Conservation (phyloP, 176 grass and related monocot genomes). For the Musa schizocarpa region DNA sequence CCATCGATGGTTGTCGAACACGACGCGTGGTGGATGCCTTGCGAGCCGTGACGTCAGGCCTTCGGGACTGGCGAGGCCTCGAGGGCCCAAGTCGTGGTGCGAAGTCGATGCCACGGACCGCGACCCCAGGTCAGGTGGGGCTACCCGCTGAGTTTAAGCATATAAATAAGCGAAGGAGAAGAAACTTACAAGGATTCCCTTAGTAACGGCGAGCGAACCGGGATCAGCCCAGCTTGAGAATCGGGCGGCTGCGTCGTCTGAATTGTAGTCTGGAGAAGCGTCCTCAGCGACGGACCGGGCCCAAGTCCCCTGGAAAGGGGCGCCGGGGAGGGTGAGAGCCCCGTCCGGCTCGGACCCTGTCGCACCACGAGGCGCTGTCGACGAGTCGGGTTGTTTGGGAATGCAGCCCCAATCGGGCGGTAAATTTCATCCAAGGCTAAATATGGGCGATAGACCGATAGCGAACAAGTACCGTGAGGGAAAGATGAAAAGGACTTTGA, state of each 20-base stretch:
- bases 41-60: no score
- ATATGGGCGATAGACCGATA: slow-evolving; percentile 59
- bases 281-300: no score
- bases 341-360: slow-evolving; percentile 10
- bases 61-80: no score
- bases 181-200: slow-evolving; percentile 48
- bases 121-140: not conserved
- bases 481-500: slow-evolving; percentile 84
- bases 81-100: no score
- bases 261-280: no score
- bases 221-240: slow-evolving; percentile 38
- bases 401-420: not conserved
- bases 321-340: slow-evolving; percentile 13
- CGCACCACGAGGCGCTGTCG: slow-evolving; percentile 12
- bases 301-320: not conserved
- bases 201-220: slow-evolving; percentile 45
- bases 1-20: no score
- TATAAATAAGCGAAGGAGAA: slow-evolving; percentile 43
- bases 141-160: not conserved
- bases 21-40: no score
- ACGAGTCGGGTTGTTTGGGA: not conserved
- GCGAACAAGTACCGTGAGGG: slow-evolving; percentile 53
- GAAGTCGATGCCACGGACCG: no score
- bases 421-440: slow-evolving; percentile 50
- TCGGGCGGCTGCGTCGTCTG: not conserved